phyloP scores from a whole-genome alignment of 805 yeast species.

The Komagataella populi region DNA sequence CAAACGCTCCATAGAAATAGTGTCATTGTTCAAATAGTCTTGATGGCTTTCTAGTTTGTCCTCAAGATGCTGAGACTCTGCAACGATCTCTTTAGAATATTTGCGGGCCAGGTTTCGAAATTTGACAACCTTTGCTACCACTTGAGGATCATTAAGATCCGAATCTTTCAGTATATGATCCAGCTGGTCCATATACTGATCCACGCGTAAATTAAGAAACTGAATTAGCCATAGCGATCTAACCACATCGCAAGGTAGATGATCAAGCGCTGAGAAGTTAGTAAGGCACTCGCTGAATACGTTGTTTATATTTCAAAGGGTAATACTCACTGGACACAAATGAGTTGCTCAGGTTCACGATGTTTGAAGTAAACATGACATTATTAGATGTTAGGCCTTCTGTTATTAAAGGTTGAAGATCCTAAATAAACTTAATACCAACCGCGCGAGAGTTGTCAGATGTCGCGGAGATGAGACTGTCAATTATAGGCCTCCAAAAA shows the following conservation, averaged over 20 bases:
- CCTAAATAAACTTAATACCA: background rate
- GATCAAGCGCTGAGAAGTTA: constrained; percentile 14
- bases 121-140: background rate
- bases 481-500: background rate
- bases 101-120: constrained; percentile 2
- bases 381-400: background rate
- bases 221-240: constrained; percentile 23
- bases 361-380: background rate
- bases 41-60: constrained; percentile 4
- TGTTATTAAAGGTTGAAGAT: background rate
- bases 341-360: constrained; percentile 2
- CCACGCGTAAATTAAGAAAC: constrained; percentile 13
- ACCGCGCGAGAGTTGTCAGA: background rate
- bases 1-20: background rate
- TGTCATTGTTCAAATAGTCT: background rate
- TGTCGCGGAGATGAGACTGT: background rate
- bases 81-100: constrained; percentile 11
- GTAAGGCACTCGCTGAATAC: constrained; percentile 18
- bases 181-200: constrained; percentile 6
- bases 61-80: constrained; percentile 13
- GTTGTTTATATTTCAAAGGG: too few relatives aligned
- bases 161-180: background rate
- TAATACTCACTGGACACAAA: constrained; percentile 3
- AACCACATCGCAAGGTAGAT: constrained; percentile 23
- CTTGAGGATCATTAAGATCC: background rate